These are phyloP conservation scores for Eucalyptus coolabah DNA, from an alignment of 345 rosid species.

Conservation along the genomic window DNA sequence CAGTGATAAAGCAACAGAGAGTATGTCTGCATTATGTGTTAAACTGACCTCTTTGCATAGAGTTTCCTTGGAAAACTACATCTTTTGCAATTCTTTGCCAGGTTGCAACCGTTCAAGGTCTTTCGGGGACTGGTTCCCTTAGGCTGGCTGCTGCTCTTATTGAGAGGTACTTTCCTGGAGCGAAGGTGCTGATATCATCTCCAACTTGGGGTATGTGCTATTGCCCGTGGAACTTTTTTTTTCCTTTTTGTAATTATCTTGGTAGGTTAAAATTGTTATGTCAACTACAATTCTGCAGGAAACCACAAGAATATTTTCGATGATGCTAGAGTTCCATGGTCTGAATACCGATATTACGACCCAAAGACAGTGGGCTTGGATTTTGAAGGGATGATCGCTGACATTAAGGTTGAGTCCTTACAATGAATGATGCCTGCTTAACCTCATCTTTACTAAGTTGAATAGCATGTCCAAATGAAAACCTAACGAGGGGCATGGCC, in stretches of 20 bases:
- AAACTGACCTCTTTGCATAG: not conserved
- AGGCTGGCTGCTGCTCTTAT: constrained; percentile 89
- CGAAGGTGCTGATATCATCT: constrained; percentile 79
- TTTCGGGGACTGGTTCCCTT: constrained; percentile 95
- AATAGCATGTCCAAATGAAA: not conserved
- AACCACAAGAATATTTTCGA: constrained; percentile 95
- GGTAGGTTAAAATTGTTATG: not conserved
- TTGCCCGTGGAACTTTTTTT: not conserved
- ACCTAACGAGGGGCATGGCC: not conserved
- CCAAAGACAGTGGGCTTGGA: constrained; percentile 96
- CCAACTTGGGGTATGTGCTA: constrained; percentile 80
- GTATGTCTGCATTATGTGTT: constrained; percentile 30
- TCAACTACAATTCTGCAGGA: constrained; percentile 27
- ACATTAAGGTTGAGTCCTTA: constrained; percentile 49
- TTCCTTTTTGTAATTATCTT: not conserved
- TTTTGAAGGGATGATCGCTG: constrained; percentile 93
- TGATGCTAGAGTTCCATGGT: constrained; percentile 95
- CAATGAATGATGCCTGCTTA: not conserved
- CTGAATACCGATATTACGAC: constrained; percentile 89
- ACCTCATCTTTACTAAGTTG: not conserved
- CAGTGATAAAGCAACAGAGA: constrained; percentile 55
- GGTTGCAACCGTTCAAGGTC: constrained; percentile 99
- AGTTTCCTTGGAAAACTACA: not conserved
- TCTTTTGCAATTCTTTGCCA: not conserved
- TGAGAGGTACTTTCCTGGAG: constrained; percentile 87